These are phyloP conservation scores for Botryotinia convoluta DNA, from an alignment of 2,329 filamentous ascomycete species.

Conservation along the genomic window DNA sequence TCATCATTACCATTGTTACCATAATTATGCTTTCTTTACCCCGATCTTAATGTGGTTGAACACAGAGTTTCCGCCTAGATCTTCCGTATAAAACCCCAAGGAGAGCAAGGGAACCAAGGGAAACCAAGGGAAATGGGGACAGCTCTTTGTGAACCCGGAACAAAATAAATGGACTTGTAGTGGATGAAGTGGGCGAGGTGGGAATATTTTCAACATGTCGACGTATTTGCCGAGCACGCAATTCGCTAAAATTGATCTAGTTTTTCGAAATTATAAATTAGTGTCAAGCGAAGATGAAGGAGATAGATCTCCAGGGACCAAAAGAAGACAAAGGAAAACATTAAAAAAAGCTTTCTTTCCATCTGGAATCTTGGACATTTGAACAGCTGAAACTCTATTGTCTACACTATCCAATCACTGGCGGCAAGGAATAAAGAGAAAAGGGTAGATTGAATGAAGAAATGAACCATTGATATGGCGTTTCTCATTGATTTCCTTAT, in stretches of 20 bases:
- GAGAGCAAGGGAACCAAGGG: neutral
- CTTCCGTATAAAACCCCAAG: neutral
- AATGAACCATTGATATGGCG: neutral
- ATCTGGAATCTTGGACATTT: neutral
- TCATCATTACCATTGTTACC: neutral
- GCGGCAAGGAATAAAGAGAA: neutral
- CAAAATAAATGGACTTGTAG: neutral
- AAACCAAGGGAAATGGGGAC: neutral
- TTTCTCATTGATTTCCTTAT: neutral
- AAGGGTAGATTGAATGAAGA: neutral
- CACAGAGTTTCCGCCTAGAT: neutral
- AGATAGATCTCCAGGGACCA: neutral
- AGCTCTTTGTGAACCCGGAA: constrained; percentile 3
- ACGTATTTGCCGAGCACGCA: constrained; percentile 11
- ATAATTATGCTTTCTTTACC: constrained; percentile 1
- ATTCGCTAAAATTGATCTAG: constrained; percentile 11
- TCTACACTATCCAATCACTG: neutral
- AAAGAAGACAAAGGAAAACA: neutral
- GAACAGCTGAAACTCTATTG: neutral
- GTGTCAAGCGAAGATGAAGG: neutral
- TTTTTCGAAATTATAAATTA: neutral
- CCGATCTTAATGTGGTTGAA: neutral
- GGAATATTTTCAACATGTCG: neutral
- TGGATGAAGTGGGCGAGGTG: neutral
- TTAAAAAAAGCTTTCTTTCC: neutral